Evolutionary conservation across 495 filamentous ascomycete species (phyloP).

Genomic region (Darksidea phi): DNA sequence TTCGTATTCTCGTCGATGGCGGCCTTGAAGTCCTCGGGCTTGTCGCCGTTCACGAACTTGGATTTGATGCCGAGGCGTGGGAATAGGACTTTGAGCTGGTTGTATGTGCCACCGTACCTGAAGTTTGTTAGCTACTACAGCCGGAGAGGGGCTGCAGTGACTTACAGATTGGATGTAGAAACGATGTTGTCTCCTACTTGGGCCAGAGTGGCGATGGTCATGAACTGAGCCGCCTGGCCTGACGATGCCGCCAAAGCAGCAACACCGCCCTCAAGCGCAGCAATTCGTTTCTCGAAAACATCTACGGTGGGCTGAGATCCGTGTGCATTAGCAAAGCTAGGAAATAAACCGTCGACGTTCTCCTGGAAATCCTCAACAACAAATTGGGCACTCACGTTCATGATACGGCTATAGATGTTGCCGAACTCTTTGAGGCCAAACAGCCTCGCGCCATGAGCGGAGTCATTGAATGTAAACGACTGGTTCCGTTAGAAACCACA

Average conservation of each 20-base stretch:
- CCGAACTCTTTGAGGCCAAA: constrained; percentile 98
- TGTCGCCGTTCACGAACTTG: constrained; percentile 86
- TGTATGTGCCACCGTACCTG: constrained; percentile 92
- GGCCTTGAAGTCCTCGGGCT: constrained; percentile 74
- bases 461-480: constrained; percentile 96
- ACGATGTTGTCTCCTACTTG: constrained; percentile 92
- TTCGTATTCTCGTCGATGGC: constrained; percentile 95
- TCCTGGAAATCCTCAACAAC: too few species aligned
- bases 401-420: constrained; percentile 97
- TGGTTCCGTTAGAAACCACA: constrained; percentile 39
- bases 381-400: constrained; percentile 64
- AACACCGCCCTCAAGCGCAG: constrained; percentile 90
- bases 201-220: constrained; percentile 82
- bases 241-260: constrained; percentile 88
- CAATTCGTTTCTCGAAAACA: constrained; percentile 96
- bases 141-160: too few species aligned
- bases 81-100: constrained; percentile 93
- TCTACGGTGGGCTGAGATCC: constrained; percentile 79
- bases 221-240: constrained; percentile 92
- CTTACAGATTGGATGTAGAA: constrained; percentile 78
- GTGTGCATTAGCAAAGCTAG: background rate
- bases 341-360: too few species aligned
- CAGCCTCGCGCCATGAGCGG: constrained; percentile 90
- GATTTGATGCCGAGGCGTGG: constrained; percentile 83
- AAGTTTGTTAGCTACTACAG: background rate